Conservation (phyloP, 768 basidiomycete species). For the Cubamyces lactineus region DNA sequence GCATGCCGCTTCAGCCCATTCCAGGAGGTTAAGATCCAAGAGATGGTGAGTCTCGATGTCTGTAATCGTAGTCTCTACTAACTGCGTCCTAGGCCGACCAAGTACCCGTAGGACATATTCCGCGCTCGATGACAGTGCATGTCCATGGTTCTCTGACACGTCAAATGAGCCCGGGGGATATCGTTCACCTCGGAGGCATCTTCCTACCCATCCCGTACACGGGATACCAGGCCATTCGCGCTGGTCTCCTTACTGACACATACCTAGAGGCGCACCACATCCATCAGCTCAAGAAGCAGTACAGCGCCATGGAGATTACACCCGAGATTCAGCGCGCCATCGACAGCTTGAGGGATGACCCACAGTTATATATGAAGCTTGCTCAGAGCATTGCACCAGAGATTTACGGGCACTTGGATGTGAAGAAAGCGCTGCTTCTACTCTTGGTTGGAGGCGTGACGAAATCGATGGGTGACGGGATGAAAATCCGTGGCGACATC, state of each 20-base stretch:
- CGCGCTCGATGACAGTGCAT: conserved; percentile 97
- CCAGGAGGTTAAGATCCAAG: conserved; percentile 98
- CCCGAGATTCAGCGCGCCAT: conserved; percentile 78
- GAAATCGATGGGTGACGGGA: conserved; percentile 93
- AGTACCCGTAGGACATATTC: conserved; percentile 99
- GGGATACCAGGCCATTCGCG: conserved; percentile 95
- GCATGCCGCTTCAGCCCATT: conserved; percentile 97
- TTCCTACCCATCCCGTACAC: conserved; percentile 98
- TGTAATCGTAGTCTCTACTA: background rate
- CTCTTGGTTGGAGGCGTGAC: conserved; percentile 96
- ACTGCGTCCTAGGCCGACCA: conserved; percentile 71
- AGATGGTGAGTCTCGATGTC: conserved; percentile 70
- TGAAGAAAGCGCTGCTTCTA: conserved; percentile 93
- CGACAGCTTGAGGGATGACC: conserved; percentile 68
- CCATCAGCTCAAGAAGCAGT: conserved; percentile 96
- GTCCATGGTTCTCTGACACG: conserved; percentile 89
- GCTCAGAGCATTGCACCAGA: conserved; percentile 96
- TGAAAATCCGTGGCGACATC: conserved; percentile 98
- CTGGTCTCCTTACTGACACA: conserved; percentile 95
- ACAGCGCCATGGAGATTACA: conserved; percentile 91
- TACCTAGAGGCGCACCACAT: conserved; percentile 93
- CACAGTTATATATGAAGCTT: conserved; percentile 83
- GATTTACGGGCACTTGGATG: conserved; percentile 96
- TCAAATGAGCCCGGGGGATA: conserved; percentile 92
- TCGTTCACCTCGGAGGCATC: conserved; percentile 93